Percentiles rank a stretch among this genome's conserved stretches.
These are phyloP conservation scores for Boletus sp. DNA, from an alignment of 1,284 basidiomycete genomes.

Conservation along the genomic window DNA sequence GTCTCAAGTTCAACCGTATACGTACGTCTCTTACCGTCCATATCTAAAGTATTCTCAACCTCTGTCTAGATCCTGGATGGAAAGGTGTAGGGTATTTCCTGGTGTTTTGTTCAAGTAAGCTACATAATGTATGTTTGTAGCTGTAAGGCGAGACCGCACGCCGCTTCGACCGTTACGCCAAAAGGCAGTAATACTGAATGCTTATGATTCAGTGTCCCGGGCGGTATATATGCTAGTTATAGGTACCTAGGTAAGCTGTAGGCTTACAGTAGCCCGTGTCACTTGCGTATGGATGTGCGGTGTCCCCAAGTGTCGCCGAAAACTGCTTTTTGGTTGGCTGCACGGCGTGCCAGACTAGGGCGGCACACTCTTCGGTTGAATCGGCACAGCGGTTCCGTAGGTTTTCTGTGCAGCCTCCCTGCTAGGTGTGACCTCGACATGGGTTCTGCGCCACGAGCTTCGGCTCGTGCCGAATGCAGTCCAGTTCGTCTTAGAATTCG, in stretches of 20 bases:
- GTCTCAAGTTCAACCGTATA: conserved; percentile 35
- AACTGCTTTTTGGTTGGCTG: not conserved
- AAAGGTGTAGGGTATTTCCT: conserved; percentile 17
- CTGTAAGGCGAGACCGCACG: too few species aligned
- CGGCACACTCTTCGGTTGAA: not conserved
- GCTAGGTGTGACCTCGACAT: not conserved
- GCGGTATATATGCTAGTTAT: too few species aligned
- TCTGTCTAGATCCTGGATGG: conserved; percentile 20
- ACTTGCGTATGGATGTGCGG: not conserved
- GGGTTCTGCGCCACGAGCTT: not conserved
- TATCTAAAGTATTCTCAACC: not conserved
- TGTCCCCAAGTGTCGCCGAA: not conserved
- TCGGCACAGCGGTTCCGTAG: not conserved
- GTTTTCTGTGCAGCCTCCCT: not conserved
- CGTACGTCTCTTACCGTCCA: conserved; percentile 12
- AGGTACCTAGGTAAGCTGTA: too few species aligned
- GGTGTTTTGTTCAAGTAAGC: not conserved
- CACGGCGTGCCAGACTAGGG: too few species aligned
- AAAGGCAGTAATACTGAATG: too few species aligned
- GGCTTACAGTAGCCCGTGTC: not conserved
- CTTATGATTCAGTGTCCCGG: too few species aligned
- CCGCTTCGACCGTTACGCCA: too few species aligned
- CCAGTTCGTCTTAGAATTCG: not conserved
- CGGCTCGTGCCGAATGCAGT: not conserved
- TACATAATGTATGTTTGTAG: not conserved